Evolutionary conservation across 1,284 basidiomycete genomes (phyloP), one percentile per base, ranked within the genome.

Genomic region (Puccinia coronata): DNA sequence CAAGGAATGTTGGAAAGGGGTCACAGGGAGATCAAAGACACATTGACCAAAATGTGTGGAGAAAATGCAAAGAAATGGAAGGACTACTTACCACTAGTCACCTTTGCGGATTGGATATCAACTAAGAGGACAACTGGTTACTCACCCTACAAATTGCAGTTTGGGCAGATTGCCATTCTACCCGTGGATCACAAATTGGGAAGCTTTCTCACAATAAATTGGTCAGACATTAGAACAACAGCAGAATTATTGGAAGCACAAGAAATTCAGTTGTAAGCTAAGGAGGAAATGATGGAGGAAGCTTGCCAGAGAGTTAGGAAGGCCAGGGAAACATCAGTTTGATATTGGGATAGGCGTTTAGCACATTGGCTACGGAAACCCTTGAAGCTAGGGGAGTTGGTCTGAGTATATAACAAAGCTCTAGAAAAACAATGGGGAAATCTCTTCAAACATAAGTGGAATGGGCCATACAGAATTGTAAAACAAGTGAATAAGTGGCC

Each of bases 361-460:
- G 73, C 55, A 9, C 73, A 75, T 61, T 9, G 55, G 34, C 43
- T 75, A 31, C 4, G 55, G 41, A 47, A 75, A 14, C 73, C 49
- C 4, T 41, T 59, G 31, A 75, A 39, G 20, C 41, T 36, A 74
- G 72, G 73, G 34, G 73, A 75, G 2, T 59, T 75, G 34, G 55
- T 75, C 3, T 61, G 59, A 39, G 73, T 59, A 20, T 61, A 75
- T 31, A 75, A 75, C n/a, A 75, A 61, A 75, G 20, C 47, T 36
- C 41, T 75, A 23, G 73, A 57, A 25, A 75, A 4, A 36, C 73
- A 75, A 61, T 75, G 73, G 73, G 73, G 73, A 59, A 57, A 59
- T n/a, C 57, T 75, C 3, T 75, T 75, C 55, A 55, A 53, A n/a
- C 25, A 74, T 57, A 74, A 51, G 36, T 74, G 72, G 72, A 74